phyloP scores from a whole-genome alignment of 1,284 basidiomycete genomes.

The Cryptococcus sp. region DNA sequence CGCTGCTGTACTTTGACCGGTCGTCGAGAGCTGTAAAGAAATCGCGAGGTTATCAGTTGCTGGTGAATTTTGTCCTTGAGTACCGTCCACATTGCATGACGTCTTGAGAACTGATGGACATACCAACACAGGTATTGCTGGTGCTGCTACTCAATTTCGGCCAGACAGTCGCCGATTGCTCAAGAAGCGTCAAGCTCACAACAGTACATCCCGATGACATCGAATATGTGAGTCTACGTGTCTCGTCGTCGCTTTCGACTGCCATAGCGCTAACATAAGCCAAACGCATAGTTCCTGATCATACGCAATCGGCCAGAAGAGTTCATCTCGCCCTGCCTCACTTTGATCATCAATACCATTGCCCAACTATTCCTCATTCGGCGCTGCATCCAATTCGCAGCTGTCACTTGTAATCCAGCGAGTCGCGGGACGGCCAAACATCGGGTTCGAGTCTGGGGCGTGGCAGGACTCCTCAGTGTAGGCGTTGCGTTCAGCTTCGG shows the following conservation, averaged over 20 bases:
- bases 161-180: slow-evolving; percentile 20
- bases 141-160: slow-evolving; percentile 14
- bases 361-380: background rate
- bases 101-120: no score
- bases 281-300: background rate
- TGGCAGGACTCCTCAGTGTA: background rate
- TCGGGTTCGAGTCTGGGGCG: background rate
- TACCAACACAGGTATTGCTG: background rate
- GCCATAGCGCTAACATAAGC: background rate
- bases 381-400: background rate
- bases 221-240: slow-evolving; percentile 13
- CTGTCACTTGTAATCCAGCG: background rate
- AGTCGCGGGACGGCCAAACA: background rate
- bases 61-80: background rate
- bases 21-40: background rate
- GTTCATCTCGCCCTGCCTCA: background rate
- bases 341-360: background rate
- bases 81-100: no score
- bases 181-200: slow-evolving; percentile 18
- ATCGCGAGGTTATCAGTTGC: background rate
- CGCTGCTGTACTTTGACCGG: background rate
- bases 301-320: background rate
- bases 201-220: slow-evolving; percentile 12
- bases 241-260: background rate
- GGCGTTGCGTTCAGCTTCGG: background rate